Base-by-base conservation (phyloP, 306 rosid species). In the Gleditsia sinensis region DNA sequence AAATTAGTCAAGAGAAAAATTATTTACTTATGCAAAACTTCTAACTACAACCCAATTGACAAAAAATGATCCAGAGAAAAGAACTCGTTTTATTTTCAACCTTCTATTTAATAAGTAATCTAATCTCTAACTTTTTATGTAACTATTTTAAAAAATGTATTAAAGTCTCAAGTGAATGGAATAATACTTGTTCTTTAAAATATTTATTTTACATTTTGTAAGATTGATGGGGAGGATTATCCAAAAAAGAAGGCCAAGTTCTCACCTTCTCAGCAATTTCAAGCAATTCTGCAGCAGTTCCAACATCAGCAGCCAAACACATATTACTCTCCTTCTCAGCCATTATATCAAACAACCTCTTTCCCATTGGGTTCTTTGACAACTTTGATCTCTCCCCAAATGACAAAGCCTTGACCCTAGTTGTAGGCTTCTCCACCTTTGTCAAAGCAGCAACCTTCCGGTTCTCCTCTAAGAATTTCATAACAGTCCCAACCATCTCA, bases 221-320 rank as follows among this genome's bases (percentile, higher is more conserved):
- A 37, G 25, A 36, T 20, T 36, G 19, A 32, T n/a, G 19, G 23
- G 54, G 16, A 50, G 50, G 19, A 14, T 8, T 72, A 63, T 56
- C 10, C 49, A 33, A 40, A 67, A 53, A 69, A n/a, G 58, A 69
- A 17, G 0, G 58, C 6, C 3, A 71, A 48, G 46, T 62, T 75
- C 67, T 74, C 60, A 89, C 96, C 89, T 86, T 94, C 59, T 94
- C 97, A 10, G 94, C 97, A 40, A 94, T 79, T 24, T 84, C 90
- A 28, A 91, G 91, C 88, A 94, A 86, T 51, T 94, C 97, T 32
- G 86, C 83, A 2, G 94, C 97, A 9, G 92, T 89, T 30, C 88
- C 92, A 53, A 91, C 98, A 84, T 94, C 98, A 0, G 98, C 94
- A 62, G 97, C 98, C 80, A 94, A 69, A 76, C 94, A 86, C 56